phyloP scores from a whole-genome alignment of 495 filamentous ascomycete species.

The Margaritispora aquatica region DNA sequence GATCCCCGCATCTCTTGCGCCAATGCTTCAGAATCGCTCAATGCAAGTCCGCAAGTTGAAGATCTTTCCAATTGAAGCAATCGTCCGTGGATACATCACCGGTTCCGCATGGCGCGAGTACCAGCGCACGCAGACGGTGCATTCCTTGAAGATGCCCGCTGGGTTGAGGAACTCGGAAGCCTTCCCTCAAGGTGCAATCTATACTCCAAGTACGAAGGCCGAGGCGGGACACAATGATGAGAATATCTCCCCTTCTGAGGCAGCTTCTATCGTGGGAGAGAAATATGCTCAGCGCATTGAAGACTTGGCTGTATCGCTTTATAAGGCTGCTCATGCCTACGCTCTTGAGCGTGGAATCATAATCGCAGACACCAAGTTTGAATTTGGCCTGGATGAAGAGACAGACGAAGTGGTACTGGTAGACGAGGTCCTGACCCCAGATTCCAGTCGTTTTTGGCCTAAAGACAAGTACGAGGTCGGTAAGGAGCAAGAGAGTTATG shows the following conservation, averaged over 20 bases:
- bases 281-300: constrained; percentile 71
- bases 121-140: constrained; percentile 66
- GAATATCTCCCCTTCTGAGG: constrained; percentile 77
- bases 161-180: constrained; percentile 67
- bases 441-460: constrained; percentile 87
- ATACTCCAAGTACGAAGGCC: constrained; percentile 90
- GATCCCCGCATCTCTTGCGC: constrained; percentile 40
- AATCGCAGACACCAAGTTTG: constrained; percentile 86
- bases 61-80: constrained; percentile 84
- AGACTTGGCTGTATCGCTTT: constrained; percentile 62
- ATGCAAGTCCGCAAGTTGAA: constrained; percentile 79
- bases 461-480: constrained; percentile 66
- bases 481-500: constrained; percentile 68
- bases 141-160: constrained; percentile 61
- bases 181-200: constrained; percentile 67
- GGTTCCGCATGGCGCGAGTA: constrained; percentile 89
- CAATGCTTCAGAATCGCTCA: constrained; percentile 56
- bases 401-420: constrained; percentile 75
- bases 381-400: constrained; percentile 66
- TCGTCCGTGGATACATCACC: constrained; percentile 91
- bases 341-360: constrained; percentile 78
- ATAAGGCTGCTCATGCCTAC: constrained; percentile 67
- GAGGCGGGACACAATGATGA: constrained; percentile 78
- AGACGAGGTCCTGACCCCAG: constrained; percentile 86
- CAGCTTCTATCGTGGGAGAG: constrained; percentile 62